Conservation (phyloP, 495 filamentous ascomycete species). For the Talaromyces proteolyticus region DNA sequence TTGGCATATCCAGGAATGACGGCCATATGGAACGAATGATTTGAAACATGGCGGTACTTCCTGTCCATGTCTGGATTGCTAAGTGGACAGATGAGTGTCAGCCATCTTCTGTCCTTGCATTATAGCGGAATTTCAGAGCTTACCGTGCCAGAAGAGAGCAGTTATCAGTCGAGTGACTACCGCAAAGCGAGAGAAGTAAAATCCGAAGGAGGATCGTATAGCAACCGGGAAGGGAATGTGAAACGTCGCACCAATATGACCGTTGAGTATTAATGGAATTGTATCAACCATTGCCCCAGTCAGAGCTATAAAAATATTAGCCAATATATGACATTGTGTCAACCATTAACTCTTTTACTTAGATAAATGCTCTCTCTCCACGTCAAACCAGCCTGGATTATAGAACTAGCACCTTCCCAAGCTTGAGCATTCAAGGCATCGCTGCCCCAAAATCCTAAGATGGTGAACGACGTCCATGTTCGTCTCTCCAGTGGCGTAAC, state of each 20-base stretch:
- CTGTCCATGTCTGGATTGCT: conserved; percentile 32
- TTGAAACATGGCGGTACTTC: conserved; percentile 34
- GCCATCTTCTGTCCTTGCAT: too few relatives aligned
- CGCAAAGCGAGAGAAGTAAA: conserved; percentile 43
- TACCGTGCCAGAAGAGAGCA: conserved; percentile 41
- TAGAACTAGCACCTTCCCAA: conserved; percentile 34
- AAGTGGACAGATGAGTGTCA: too few relatives aligned
- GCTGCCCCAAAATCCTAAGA: conserved; percentile 43
- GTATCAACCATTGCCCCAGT: too few relatives aligned
- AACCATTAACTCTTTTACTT: too few relatives aligned
- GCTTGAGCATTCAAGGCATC: conserved; percentile 38
- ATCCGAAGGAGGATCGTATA: conserved; percentile 34
- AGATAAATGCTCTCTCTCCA: conserved; percentile 23
- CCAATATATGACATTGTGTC: too few relatives aligned
- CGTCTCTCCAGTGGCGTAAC: conserved; percentile 34
- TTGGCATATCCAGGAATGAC: conserved; percentile 28
- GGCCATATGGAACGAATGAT: conserved; percentile 41
- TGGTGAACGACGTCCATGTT: conserved; percentile 35
- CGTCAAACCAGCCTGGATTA: conserved; percentile 44
- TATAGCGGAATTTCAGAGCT: too few relatives aligned
- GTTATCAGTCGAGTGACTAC: conserved; percentile 34
- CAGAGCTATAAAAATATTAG: too few relatives aligned
- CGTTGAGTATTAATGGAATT: conserved; percentile 42
- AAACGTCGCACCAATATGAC: conserved; percentile 36
- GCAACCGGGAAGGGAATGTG: conserved; percentile 38